Base-by-base conservation (phyloP, 345 rosid genomes). In the Psidium friedrichsthalianum region DNA sequence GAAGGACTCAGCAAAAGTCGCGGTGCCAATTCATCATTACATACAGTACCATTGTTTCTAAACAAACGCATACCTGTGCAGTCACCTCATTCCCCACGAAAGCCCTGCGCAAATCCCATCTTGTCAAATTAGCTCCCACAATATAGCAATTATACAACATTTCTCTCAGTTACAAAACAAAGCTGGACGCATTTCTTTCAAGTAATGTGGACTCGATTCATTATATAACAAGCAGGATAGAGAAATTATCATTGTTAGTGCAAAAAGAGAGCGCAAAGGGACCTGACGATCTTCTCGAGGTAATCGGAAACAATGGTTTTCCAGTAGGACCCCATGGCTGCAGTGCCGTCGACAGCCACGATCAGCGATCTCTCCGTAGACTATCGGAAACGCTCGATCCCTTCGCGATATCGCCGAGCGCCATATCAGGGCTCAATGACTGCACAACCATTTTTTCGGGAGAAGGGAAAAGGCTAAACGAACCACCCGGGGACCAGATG, bases 281-380 rank as follows among this genome's bases (percentile, higher is more conserved):
- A 95, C 98, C 98, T 93, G 90, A 97, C 91, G 21, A 96, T 97
- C 91, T 97, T 97, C 29, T 95, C 96, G 56, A 97, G 94, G 88
- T 97, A 97, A 89, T 97, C 98, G 59, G 95, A 92, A 81, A 95
- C 86, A 36, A 97, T 86, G 84, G 91, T 87, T 3, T 90, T 88
- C 98, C 99, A 97, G 91, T 90, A 93, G 52, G 98, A 96, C 18
- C 98, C 99, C 93, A 97, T 88, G 57, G 98, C 98, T 0, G 98
- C 98, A 9, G 98, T 96, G 56, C 96, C 95, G 92, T 97, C 99
- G 21, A 95, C 91, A 84, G 92, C 98, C 61, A 97, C 94, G 92
- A 95, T 95, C 88, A 96, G 91, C 91, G 96, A 96, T 76, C 90
- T 96, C 91, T 93, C 93, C 88, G 95, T 91, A 96, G 94, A 93